phyloP scores from a whole-genome alignment of 1,139 yeast species.

The Hyphopichia burtonii region DNA sequence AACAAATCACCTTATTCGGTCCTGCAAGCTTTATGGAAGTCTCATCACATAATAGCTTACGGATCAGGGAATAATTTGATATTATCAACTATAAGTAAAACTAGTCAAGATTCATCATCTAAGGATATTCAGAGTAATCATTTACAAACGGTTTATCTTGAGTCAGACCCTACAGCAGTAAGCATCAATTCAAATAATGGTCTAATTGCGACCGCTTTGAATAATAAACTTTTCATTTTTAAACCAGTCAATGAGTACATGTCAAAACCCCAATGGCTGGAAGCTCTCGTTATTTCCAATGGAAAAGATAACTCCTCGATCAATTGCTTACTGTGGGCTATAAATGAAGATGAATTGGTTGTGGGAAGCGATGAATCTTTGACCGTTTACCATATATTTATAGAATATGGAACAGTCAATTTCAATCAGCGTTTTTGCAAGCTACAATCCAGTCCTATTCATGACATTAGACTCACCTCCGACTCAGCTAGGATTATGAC shows the following conservation, averaged over 20 bases:
- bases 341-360: slow-evolving; percentile 52
- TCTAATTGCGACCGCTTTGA: slow-evolving; percentile 47
- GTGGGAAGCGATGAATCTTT: slow-evolving; percentile 56
- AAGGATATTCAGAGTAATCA: slow-evolving; percentile 16
- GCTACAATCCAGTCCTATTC: slow-evolving; percentile 57
- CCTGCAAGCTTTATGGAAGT: slow-evolving; percentile 67
- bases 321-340: slow-evolving; percentile 68
- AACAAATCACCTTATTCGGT: slow-evolving; percentile 56
- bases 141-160: slow-evolving; percentile 76
- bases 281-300: slow-evolving; percentile 18
- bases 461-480: slow-evolving; percentile 54
- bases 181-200: slow-evolving; percentile 63
- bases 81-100: slow-evolving; percentile 30
- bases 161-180: slow-evolving; percentile 63
- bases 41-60: slow-evolving; percentile 64
- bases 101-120: not conserved
- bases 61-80: slow-evolving; percentile 89
- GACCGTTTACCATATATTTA: slow-evolving; percentile 51
- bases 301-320: slow-evolving; percentile 34
- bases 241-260: slow-evolving; percentile 46
- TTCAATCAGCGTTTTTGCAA: slow-evolving; percentile 52
- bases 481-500: slow-evolving; percentile 65
- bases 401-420: slow-evolving; percentile 41
- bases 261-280: slow-evolving; percentile 51
- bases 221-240: slow-evolving; percentile 31